A percentile compares a stretch with the other conserved stretches of the same genome.
phyloP scores from a whole-genome alignment of 2,329 filamentous ascomycete species.

The Cercospora beticola region DNA sequence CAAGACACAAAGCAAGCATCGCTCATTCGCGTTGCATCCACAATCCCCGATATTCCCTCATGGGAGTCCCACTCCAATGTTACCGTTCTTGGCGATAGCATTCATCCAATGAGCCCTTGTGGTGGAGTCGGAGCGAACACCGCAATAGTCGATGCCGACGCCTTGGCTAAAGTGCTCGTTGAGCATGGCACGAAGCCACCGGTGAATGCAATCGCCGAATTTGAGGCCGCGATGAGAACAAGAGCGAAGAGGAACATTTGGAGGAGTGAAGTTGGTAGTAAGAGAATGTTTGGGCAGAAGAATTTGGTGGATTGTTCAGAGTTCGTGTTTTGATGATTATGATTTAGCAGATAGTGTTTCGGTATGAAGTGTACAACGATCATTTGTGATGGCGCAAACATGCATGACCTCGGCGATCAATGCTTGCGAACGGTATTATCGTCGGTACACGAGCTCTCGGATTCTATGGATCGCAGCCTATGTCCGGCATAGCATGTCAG shows the following conservation, averaged over 20 bases:
- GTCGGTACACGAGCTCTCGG: not conserved
- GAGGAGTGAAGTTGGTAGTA: slow-evolving; percentile 28
- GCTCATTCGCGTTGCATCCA: slow-evolving; percentile 38
- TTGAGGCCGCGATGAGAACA: slow-evolving; percentile 41
- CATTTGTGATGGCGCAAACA: too few species aligned
- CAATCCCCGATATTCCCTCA: slow-evolving; percentile 35
- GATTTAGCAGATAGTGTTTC: not conserved
- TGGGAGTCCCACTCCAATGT: slow-evolving; percentile 39
- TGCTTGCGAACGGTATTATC: not conserved
- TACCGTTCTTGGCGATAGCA: slow-evolving; percentile 48
- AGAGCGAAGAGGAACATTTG: slow-evolving; percentile 37
- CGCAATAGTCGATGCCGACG: slow-evolving; percentile 44
- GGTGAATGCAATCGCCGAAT: slow-evolving; percentile 35
- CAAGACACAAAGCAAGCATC: slow-evolving; percentile 34
- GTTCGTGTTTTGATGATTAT: not conserved
- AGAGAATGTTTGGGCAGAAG: slow-evolving; percentile 31
- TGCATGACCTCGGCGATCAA: not conserved
- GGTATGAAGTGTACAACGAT: not conserved
- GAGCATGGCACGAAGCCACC: slow-evolving; percentile 33
- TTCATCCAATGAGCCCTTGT: slow-evolving; percentile 50
- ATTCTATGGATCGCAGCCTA: not conserved
- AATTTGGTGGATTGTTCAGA: slow-evolving; percentile 23
- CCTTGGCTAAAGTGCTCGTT: slow-evolving; percentile 42
- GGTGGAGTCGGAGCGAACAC: slow-evolving; percentile 50
- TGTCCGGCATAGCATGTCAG: too few species aligned